A percentile compares a stretch with the other conserved stretches of the same genome.
Evolutionary conservation across 257 asterid genomes (phyloP).

Genomic region (Solanum bulbocastanum): DNA sequence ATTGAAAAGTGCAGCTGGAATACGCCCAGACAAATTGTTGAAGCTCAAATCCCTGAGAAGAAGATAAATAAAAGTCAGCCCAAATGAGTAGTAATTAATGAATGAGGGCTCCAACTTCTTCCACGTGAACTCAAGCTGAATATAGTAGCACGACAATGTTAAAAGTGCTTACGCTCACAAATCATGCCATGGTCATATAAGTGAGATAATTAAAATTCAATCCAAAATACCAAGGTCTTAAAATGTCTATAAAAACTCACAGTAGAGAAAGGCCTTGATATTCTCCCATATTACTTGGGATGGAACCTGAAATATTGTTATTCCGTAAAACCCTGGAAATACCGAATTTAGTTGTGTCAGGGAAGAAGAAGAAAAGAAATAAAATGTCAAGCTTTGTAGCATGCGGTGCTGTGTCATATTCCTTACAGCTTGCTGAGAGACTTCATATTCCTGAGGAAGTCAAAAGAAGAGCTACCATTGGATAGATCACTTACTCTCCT

Average conservation of each 20-base stretch:
- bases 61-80: neutral
- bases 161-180: neutral
- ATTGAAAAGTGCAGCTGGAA: slow-evolving; percentile 51
- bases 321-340: slow-evolving; percentile 56
- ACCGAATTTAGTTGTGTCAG: neutral
- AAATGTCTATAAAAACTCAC: slow-evolving; percentile 31
- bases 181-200: neutral
- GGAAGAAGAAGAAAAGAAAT: neutral
- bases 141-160: neutral
- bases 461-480: slow-evolving; percentile 60
- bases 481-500: slow-evolving; percentile 80
- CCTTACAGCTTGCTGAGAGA: slow-evolving; percentile 53
- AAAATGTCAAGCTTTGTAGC: neutral
- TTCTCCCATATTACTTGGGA: slow-evolving; percentile 50
- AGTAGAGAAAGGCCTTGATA: slow-evolving; percentile 33
- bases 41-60: slow-evolving; percentile 81
- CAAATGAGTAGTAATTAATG: neutral
- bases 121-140: neutral
- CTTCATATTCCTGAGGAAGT: slow-evolving; percentile 40
- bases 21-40: slow-evolving; percentile 57
- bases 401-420: neutral
- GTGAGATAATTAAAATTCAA: neutral
- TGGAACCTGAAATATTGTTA: slow-evolving; percentile 62
- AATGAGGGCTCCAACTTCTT: neutral
- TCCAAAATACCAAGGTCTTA: neutral